phyloP scores from a whole-genome alignment of 2,329 filamentous ascomycete genomes.

The Xylaria polymorpha region DNA sequence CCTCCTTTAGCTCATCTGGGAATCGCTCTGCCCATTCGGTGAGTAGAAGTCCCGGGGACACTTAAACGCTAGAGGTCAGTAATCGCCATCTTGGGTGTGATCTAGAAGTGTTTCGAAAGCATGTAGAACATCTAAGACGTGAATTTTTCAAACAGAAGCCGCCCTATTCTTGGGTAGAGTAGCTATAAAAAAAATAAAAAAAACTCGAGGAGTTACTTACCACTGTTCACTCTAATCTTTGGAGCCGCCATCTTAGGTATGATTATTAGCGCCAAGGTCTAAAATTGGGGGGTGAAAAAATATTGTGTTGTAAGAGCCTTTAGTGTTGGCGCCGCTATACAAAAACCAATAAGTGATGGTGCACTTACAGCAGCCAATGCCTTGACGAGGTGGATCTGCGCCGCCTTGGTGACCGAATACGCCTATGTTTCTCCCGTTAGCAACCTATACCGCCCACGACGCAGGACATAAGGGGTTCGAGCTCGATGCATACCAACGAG shows the following conservation, averaged over 20 bases:
- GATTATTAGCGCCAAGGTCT: conserved; percentile 1
- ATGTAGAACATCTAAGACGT: not conserved
- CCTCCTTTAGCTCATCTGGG: conserved; percentile 66
- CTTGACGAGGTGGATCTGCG: conserved; percentile 70
- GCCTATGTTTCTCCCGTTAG: conserved; percentile 57
- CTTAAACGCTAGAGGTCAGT: conserved; percentile 17
- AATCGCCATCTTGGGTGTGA: not conserved
- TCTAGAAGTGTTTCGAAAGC: not conserved
- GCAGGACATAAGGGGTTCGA: not conserved
- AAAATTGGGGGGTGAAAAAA: not conserved
- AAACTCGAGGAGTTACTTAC: conserved; percentile 47
- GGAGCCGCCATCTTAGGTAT: conserved; percentile 58
- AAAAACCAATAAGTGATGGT: not conserved
- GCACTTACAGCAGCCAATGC: conserved; percentile 57
- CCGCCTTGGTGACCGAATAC: conserved; percentile 82
- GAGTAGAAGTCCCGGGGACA: conserved; percentile 30
- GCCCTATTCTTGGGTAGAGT: no score
- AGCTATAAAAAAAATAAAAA: no score
- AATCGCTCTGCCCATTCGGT: conserved; percentile 73
- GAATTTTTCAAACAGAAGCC: not conserved
- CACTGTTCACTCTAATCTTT: conserved; percentile 68
- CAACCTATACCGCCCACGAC: not conserved
- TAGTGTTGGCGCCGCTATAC: not conserved
- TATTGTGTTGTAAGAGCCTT: not conserved
- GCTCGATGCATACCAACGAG: conserved; percentile 58